Evolutionary conservation across 768 basidiomycete genomes (phyloP), one percentile per base, ranked within the genome.

Genomic region (Lyophyllum atratum): DNA sequence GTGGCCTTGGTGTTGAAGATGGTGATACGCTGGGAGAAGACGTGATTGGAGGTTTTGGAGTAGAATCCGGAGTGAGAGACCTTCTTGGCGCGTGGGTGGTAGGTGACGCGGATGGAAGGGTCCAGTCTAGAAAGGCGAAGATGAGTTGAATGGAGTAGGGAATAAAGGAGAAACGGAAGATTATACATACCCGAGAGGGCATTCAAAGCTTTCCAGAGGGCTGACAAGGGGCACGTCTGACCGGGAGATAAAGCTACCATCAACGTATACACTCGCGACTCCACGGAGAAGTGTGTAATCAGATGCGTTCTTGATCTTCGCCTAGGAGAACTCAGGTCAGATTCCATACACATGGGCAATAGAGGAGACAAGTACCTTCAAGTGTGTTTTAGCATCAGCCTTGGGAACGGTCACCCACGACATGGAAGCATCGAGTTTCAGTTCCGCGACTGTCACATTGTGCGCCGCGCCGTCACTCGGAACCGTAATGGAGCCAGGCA

Each of bases 211-310:
- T 56, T 80, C 79, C 37, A 75, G 68, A 7, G 77, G 76, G 43
- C 74, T 76, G 10, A 80, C 75, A 12, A 70, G 58, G 1, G 74
- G 73, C 5, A 85, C 68, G 4, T 69, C 53, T 0, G 80, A 78
- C 56, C 73, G 76, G 9, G 84, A 73, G 14, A 85, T 81, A 64
- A 83, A 85, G 54, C 78, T 79, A 29, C 81, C 81, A 64, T 86
- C 81, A 29, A 85, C 73, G 62, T 83, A 85, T 0, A 85, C 74
- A 58, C 76, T 81, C 0, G 79, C 79, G 0, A 64, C 60, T 0
- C 85, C 85, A 0, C 69, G 61, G 9, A 86, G 72, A 1, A 86
- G 65, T 2, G 79, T 77, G 57, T 82, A 83, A 25, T 81, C 79
- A 5, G 81, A 83, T 12, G 76, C 76, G 59, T 86, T 86, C 66